These are phyloP conservation scores for Garcia nutans DNA, from an alignment of 345 rosid species.

Conservation along the genomic window DNA sequence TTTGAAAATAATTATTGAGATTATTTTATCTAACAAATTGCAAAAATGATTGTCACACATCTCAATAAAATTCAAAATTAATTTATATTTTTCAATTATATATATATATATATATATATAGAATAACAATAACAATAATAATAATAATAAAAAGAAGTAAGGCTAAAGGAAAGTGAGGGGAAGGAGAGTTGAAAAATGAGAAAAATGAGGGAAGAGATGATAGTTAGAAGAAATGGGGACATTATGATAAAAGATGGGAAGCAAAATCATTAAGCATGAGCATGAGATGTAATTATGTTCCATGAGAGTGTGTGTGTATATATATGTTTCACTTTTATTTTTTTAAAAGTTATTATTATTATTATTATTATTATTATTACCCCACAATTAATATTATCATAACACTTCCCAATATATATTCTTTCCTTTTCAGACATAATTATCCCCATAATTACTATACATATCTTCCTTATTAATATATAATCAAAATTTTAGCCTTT, in stretches of 20 bases:
- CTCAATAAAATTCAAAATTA: too few relatives aligned
- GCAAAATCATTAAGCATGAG: conserved; percentile 78
- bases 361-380: too few relatives aligned
- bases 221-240: conserved; percentile 38
- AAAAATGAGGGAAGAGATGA: conserved; percentile 27
- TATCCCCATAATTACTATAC: not conserved
- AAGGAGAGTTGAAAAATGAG: not conserved
- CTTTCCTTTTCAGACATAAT: not conserved
- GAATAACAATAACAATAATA: too few relatives aligned
- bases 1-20: too few relatives aligned
- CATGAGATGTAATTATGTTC: conserved; percentile 54
- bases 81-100: too few relatives aligned
- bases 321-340: conserved; percentile 20
- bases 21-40: too few relatives aligned
- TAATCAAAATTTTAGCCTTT: not conserved
- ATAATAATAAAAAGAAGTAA: too few relatives aligned
- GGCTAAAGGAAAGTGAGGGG: conserved; percentile 7
- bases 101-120: too few relatives aligned
- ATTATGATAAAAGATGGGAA: conserved; percentile 43
- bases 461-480: not conserved
- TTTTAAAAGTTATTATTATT: too few relatives aligned
- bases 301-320: conserved; percentile 47
- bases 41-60: too few relatives aligned
- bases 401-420: not conserved
- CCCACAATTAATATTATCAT: conserved; percentile 22